Conservation (phyloP, 2,329 filamentous ascomycete genomes). For the Dothistroma pini region DNA sequence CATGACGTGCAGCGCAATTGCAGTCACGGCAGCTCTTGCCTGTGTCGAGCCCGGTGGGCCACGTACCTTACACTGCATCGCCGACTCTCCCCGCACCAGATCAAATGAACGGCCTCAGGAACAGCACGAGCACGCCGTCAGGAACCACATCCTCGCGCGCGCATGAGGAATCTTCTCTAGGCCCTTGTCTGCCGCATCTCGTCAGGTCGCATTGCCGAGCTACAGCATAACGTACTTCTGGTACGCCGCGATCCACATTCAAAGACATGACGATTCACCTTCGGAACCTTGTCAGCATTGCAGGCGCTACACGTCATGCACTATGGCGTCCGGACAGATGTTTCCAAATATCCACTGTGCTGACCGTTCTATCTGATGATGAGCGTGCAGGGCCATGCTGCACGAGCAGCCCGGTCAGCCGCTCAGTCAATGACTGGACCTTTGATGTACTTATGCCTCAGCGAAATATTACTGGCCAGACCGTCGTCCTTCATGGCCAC, state of each 20-base stretch:
- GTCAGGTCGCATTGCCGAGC: background rate
- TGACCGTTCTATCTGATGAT: background rate
- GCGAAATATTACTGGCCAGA: background rate
- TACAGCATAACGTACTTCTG: background rate
- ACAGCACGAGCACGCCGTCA: conserved; percentile 10
- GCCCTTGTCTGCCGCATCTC: background rate
- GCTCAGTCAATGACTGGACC: background rate
- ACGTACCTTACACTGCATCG: background rate
- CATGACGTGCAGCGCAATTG: conserved; percentile 6
- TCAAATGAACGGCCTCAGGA: conserved; percentile 15
- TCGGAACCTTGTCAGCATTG: conserved; percentile 5
- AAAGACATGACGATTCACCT: conserved; percentile 1
- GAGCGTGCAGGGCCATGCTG: background rate
- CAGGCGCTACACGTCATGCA: conserved; percentile 9
- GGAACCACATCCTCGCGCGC: conserved; percentile 4
- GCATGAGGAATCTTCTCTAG: background rate
- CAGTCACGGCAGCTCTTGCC: background rate
- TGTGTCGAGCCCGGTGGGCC: background rate
- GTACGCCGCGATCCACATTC: conserved; percentile 2
- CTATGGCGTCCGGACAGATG: background rate
- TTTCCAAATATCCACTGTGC: background rate
- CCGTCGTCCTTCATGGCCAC: background rate
- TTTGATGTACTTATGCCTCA: background rate
- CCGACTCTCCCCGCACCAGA: conserved; percentile 14
- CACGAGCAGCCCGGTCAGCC: background rate